phyloP scores from a whole-genome alignment of 345 rosid species.

The Stellera chamaejasme region DNA sequence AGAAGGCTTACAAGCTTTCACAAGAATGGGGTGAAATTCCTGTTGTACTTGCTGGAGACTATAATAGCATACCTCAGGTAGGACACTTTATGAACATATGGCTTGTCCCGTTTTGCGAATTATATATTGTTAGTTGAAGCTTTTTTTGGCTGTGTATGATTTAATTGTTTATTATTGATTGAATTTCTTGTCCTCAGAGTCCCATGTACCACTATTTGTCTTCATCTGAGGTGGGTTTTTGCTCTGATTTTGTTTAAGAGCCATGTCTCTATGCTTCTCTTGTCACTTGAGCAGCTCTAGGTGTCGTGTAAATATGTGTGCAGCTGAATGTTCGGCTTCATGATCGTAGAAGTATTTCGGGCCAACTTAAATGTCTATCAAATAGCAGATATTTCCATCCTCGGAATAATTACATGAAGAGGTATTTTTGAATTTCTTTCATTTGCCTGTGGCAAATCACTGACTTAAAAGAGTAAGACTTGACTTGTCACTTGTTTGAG shows the following conservation, averaged over 20 bases:
- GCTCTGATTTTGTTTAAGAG: constrained; percentile 12
- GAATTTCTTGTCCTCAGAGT: constrained; percentile 46
- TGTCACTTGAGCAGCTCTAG: not conserved
- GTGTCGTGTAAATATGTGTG: constrained; percentile 15
- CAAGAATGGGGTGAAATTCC: constrained; percentile 81
- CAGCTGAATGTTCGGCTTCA: constrained; percentile 63
- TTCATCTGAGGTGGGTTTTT: constrained; percentile 67
- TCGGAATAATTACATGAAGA: constrained; percentile 16
- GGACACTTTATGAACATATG: constrained; percentile 10
- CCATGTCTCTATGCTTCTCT: not conserved
- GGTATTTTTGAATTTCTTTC: constrained; percentile 23
- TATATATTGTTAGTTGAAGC: not conserved
- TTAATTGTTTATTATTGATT: not conserved
- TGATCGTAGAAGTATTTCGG: constrained; percentile 63
- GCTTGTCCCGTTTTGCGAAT: constrained; percentile 4
- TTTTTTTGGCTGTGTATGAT: not conserved
- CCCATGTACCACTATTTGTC: constrained; percentile 74
- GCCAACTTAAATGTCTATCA: constrained; percentile 37
- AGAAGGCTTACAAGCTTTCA: constrained; percentile 66
- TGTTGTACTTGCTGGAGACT: constrained; percentile 69
- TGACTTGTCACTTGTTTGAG: constrained; percentile 1
- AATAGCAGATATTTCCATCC: constrained; percentile 22
- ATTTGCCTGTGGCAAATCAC: not conserved
- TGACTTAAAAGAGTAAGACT: too few relatives aligned
- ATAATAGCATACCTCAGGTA: constrained; percentile 78